Base-by-base conservation (phyloP, 345 rosid genomes). In the Syzygium aqueum region DNA sequence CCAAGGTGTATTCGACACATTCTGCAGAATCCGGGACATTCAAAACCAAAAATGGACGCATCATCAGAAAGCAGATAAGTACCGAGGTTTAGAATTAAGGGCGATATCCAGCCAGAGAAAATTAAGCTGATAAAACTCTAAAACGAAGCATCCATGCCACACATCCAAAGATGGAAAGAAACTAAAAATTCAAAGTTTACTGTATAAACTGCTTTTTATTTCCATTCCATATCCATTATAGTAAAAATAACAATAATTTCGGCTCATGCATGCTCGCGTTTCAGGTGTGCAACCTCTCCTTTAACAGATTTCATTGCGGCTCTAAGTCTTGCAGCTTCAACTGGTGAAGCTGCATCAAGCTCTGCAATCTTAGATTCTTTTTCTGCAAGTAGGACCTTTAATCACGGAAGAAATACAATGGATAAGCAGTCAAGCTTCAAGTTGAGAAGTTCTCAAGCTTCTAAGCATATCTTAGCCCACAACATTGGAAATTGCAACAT, bases 331-430 rank as follows among this genome's bases (percentile, higher is more conserved):
- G 99, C 99, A 80, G 97, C 96, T 95, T 97, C 96, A 53, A 98
- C 99, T 86, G 94, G 93, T 53, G 98, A 93, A 91, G 98, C 99
- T 87, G 97, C 97, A 90, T 97, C 99, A 95, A 97, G 93, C 89
- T 95, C 99, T 67, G 98, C 97, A 90, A 95, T 94, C 92, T 93
- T 94, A 56, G 98, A 92, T 92, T 97, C 99, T 91, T 94, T 97
- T 89, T 95, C 98, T 78, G 98, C 99, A 93, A 95, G 91, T 85
- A 92, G 84, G 86, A 94, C 93, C 99, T 97, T 73, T 73, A 10
- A 73, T 73, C 82, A 37, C 49, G 92, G 87, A 91, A 90, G 86
- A 90, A 28, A 43, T 43, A 43, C 46, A 43, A 43, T 43, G 46
- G 46, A 43, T 43, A 43, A 43, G 46, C 46, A 43, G 46, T 43